A percentile compares a stretch with the other conserved stretches of the same genome.
Conservation (phyloP, 169 alveolate genomes). For the Plasmodium sp. region DNA sequence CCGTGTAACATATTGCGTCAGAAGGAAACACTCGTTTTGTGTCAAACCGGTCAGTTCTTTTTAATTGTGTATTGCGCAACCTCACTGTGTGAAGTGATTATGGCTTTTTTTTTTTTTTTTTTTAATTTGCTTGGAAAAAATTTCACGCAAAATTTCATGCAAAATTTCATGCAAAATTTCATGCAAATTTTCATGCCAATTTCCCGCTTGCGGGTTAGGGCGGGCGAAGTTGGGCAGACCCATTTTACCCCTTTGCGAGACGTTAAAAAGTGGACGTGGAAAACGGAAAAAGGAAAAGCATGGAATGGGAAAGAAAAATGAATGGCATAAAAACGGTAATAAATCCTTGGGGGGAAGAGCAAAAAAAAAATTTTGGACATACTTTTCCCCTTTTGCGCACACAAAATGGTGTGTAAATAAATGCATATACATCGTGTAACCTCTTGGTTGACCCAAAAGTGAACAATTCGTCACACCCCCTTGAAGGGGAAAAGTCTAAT, state of each 20-base stretch:
- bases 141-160: not conserved
- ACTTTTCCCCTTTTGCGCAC: not conserved
- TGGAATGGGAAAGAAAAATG: not conserved
- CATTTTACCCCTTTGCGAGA: not conserved
- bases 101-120: not conserved
- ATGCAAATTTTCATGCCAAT: not conserved
- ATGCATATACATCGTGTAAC: not conserved
- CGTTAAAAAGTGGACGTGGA: not conserved
- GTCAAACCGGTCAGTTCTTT: not conserved
- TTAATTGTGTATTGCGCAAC: constrained; percentile 1
- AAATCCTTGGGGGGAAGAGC: not conserved
- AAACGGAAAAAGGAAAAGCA: not conserved
- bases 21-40: not conserved
- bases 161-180: not conserved
- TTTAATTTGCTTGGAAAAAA: not conserved
- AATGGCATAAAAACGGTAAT: not conserved
- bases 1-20: not conserved
- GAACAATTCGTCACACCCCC: not conserved
- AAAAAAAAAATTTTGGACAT: not conserved
- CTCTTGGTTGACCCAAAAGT: not conserved
- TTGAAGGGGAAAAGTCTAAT: not conserved
- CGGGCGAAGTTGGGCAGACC: not conserved
- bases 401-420: not conserved
- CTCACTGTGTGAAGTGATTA: not conserved
- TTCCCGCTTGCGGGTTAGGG: not conserved